Evolutionary conservation across 1,284 basidiomycete genomes (phyloP), one percentile per base, ranked within the genome.

Genomic region (Puccinia novopanici): DNA sequence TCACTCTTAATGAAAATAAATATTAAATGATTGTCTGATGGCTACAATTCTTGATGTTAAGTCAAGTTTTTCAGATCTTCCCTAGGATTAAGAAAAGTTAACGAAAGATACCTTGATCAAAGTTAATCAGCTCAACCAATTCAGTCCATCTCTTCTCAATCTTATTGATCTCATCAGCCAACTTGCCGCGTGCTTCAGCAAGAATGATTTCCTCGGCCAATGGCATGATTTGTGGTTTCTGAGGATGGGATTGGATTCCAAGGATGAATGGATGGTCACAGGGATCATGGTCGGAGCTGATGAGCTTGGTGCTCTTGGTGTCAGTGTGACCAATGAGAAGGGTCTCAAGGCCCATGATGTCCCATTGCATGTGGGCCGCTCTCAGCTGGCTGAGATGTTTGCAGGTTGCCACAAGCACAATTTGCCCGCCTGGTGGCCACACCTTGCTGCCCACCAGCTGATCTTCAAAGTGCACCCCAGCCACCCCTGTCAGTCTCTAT

Each of bases 351-450:
- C 93, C 91, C 82, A 96, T 88, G 81, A 96, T 88, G 86, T 96
- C 94, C 83, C 93, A 90, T 86, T 94, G 93, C 88, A 94, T 93
- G 40, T 94, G 91, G 37, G 92, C 89, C 15, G 93, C 90, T 82
- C 93, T 88, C 77, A 96, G 89, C 40, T 94, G 91, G 72, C 92
- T 91, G 82, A 93, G 88, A 85, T 96, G 94, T 30, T 92, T 91
- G 15, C 92, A 93, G 2, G 92, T 91, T 17, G 94, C 94, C 0
- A 96, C 94, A 76, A 96, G 89, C 57, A 96, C 93, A n/a, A n/a
- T 86, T 96, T 96, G 80, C 94, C 94, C n/a, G 92, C 92, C 84
- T 95, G 89, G 87, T 96, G 94, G n/a, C 94, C 94, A 84, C 94
- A 96, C 90, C 88, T 94, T 94, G 61, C 93, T 92, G 45, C 94